Percentiles rank a stretch among this genome's conserved stretches.
Conservation (phyloP, 2,329 filamentous ascomycete species). For the Pseudogymnoascus sp. region DNA sequence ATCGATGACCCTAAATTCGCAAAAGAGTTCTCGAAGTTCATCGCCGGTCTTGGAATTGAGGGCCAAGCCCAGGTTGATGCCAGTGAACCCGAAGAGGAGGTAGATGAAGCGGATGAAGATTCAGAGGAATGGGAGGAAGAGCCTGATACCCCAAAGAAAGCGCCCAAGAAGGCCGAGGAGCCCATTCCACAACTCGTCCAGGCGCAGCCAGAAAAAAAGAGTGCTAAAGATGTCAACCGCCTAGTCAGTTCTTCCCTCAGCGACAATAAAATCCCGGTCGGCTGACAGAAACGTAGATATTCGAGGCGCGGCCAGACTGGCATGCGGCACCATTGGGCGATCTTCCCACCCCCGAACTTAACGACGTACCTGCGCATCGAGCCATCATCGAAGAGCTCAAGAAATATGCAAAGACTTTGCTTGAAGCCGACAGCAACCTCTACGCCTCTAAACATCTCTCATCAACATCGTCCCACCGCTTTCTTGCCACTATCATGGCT, state of each 20-base stretch:
- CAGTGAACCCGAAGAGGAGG: constrained; percentile 32
- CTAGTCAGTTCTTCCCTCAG: constrained; percentile 25
- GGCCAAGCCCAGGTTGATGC: constrained; percentile 35
- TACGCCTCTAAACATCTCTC: constrained; percentile 67
- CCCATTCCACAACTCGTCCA: constrained; percentile 6
- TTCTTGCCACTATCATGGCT: constrained; percentile 93
- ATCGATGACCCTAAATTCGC: constrained; percentile 9
- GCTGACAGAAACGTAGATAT: constrained; percentile 37
- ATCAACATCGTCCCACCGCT: constrained; percentile 83
- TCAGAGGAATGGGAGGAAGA: constrained; percentile 26
- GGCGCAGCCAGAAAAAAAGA: constrained; percentile 14
- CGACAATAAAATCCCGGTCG: constrained; percentile 16
- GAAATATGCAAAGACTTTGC: constrained; percentile 62
- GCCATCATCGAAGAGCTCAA: constrained; percentile 52
- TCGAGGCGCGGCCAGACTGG: constrained; percentile 61
- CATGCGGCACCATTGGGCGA: constrained; percentile 49
- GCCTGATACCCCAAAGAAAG: constrained; percentile 23
- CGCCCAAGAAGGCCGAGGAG: constrained; percentile 11
- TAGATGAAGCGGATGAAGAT: constrained; percentile 31
- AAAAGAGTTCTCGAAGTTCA: constrained; percentile 46
- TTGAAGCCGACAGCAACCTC: constrained; percentile 68
- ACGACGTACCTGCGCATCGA: constrained; percentile 39
- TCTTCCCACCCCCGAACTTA: constrained; percentile 40
- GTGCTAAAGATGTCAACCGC: constrained; percentile 22
- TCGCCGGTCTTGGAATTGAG: constrained; percentile 43